phyloP scores from a whole-genome alignment of 208 protist species.

The Trypanosoma caninum region DNA sequence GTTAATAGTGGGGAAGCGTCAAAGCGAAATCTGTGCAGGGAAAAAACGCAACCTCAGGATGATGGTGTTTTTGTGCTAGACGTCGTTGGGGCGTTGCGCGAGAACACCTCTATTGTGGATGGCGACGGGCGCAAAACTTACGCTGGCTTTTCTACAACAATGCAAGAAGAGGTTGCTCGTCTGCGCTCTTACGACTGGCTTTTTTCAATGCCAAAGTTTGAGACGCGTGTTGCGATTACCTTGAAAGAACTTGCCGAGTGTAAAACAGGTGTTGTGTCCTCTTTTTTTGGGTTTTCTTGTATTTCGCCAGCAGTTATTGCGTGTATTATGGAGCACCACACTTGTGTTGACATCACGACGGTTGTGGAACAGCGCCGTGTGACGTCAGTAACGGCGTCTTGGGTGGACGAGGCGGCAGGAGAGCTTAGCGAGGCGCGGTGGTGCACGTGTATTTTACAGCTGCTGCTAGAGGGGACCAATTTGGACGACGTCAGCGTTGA shows the following conservation, averaged over 20 bases:
- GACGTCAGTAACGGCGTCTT: slow-evolving; percentile 4
- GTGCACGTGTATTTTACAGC: slow-evolving; percentile 17
- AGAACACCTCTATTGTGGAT: slow-evolving; percentile 28
- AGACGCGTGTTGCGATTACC: slow-evolving; percentile 32
- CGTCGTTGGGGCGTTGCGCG: slow-evolving; percentile 10
- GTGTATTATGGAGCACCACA: slow-evolving; percentile 9
- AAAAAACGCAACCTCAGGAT: not conserved
- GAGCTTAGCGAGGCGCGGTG: not conserved
- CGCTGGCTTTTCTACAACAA: slow-evolving; percentile 27
- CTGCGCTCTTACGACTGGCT: slow-evolving; percentile 38
- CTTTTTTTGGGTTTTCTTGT: too few relatives aligned
- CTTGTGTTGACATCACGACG: slow-evolving; percentile 13
- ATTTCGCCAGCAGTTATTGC: not conserved
- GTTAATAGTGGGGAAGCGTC: not conserved
- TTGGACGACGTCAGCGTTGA: slow-evolving; percentile 9
- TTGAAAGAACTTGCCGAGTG: slow-evolving; percentile 7
- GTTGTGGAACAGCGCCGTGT: slow-evolving; percentile 16
- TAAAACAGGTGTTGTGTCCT: not conserved
- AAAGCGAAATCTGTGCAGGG: not conserved
- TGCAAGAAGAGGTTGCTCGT: slow-evolving; percentile 40
- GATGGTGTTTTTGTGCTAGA: slow-evolving; percentile 19
- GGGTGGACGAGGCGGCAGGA: not conserved
- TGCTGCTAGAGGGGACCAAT: slow-evolving; percentile 16
- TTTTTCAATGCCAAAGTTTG: slow-evolving; percentile 70
- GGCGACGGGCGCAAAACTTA: slow-evolving; percentile 32